Percentiles rank a stretch among this genome's conserved stretches.
Conservation (phyloP, 2,329 filamentous ascomycete genomes). For the Sodiomyces alkalinus region DNA sequence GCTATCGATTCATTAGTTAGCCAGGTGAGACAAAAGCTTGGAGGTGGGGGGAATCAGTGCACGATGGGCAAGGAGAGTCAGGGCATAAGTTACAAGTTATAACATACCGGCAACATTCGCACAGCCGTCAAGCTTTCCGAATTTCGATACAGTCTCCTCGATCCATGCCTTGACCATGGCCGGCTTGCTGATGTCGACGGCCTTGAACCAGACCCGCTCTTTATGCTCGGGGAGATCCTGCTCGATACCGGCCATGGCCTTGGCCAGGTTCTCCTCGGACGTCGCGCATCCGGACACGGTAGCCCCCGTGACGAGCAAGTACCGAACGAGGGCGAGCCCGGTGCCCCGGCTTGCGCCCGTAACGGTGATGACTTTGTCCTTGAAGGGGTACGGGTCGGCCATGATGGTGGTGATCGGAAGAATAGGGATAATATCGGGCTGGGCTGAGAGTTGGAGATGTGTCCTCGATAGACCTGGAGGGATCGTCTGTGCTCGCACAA, state of each 20-base stretch:
- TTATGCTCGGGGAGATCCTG: not conserved
- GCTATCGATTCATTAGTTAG: too few relatives aligned
- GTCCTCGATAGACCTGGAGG: too few relatives aligned
- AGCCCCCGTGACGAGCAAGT: conserved; percentile 14
- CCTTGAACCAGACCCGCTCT: conserved; percentile 4
- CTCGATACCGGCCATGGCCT: conserved; percentile 8
- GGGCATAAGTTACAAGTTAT: conserved; percentile 1
- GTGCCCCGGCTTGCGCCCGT: conserved; percentile 7
- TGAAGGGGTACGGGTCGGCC: conserved; percentile 9
- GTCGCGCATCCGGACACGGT: conserved; percentile 15
- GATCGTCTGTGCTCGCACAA: too few relatives aligned
- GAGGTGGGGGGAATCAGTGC: too few relatives aligned
- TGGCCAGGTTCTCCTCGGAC: conserved; percentile 12
- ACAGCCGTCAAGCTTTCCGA: conserved; percentile 2
- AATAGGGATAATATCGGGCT: too few relatives aligned
- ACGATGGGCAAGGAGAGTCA: too few relatives aligned
- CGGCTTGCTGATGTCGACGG: conserved; percentile 1
- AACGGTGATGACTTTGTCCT: conserved; percentile 10
- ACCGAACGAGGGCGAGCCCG: conserved; percentile 9
- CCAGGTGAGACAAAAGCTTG: too few relatives aligned
- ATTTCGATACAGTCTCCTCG: conserved; percentile 2
- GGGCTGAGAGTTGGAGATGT: not conserved
- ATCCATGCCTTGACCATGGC: conserved; percentile 1
- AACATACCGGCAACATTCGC: conserved; percentile 3
- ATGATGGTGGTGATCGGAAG: conserved; percentile 2